A percentile compares a stretch with the other conserved stretches of the same genome.
phyloP scores from a whole-genome alignment of 257 asterid genomes.

The Salvia miltiorrhiza region DNA sequence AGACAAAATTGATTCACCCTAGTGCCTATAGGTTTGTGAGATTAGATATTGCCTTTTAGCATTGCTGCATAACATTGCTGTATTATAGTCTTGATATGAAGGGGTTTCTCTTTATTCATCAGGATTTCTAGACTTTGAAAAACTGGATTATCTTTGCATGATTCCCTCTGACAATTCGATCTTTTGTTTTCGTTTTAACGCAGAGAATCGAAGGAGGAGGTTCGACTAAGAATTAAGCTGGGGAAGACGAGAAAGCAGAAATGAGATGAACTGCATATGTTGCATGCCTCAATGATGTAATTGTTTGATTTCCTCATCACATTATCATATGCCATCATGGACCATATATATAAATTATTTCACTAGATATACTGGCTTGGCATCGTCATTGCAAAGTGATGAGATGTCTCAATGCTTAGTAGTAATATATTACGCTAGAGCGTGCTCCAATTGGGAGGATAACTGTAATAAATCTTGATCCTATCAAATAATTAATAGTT shows the following conservation, averaged over 20 bases:
- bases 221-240: constrained; percentile 21
- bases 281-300: neutral
- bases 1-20: too few species aligned
- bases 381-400: constrained; percentile 42
- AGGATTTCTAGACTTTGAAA: neutral
- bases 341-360: neutral
- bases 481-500: neutral
- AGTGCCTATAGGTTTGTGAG: neutral
- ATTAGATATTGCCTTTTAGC: neutral
- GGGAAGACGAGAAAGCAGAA: constrained; percentile 34
- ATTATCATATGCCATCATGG: neutral
- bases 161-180: constrained; percentile 6
- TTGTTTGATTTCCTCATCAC: neutral
- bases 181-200: neutral
- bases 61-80: neutral
- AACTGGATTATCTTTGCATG: neutral
- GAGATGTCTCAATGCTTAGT: constrained; percentile 23
- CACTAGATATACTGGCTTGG: constrained; percentile 5
- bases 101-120: neutral
- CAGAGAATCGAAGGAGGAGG: constrained; percentile 36
- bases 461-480: constrained; percentile 9
- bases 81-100: too few species aligned
- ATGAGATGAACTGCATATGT: constrained; percentile 1
- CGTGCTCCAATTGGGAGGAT: constrained; percentile 5
- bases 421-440: neutral